Base-by-base conservation (phyloP, 768 basidiomycete genomes). In the Pleurotus salmoneostramineus region DNA sequence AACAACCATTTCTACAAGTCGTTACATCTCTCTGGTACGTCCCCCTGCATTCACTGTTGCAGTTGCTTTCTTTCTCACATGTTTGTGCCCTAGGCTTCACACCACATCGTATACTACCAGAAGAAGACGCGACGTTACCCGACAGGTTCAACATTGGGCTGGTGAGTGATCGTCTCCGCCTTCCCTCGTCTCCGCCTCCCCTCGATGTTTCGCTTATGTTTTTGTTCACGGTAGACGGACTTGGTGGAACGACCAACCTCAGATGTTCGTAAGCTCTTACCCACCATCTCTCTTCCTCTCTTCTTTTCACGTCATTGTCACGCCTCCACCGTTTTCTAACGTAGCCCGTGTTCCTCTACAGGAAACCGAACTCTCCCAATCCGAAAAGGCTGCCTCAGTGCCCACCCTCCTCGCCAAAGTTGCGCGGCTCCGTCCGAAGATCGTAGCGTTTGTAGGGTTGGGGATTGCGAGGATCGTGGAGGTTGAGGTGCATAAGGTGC, bases 1-100 rank as follows among this genome's bases (percentile, higher is more conserved):
- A 85, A 85, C 2, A 94, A 95, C 64, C 90, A 92, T 61, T 93
- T 93, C 69, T 93, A 89, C 88, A 74, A 71, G 45, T 89, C 88
- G 59, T 74, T 95, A 0, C 75, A 88, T 62, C 74, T 75, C 44
- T 85, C 89, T 46, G 87, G 91, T 83, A 61, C 34, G 66, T 62
- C 27, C n/a, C 27, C 37, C 21, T 27, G 32, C 47, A 6, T 10
- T 47, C 32, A 15, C 10, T 3, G 55, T 35, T 35, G 32, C 36
- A 27, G 49, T 49, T 21, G 17, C n/a, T 56, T 54, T 10, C 50
- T 5, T 3, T 36, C 6, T 42, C 6, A 55, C 14, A 54, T 1
- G 45, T 14, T 15, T 7, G n/a, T 46, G 40, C 27, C 43, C 6
- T 50, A 89, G 89, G 84, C 3, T 72, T 92, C 37, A 91, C 88